Evolutionary conservation across 2,329 filamentous ascomycete species (phyloP), one percentile per base, ranked within the genome.

Genomic region (Epichloe brachyelytri): DNA sequence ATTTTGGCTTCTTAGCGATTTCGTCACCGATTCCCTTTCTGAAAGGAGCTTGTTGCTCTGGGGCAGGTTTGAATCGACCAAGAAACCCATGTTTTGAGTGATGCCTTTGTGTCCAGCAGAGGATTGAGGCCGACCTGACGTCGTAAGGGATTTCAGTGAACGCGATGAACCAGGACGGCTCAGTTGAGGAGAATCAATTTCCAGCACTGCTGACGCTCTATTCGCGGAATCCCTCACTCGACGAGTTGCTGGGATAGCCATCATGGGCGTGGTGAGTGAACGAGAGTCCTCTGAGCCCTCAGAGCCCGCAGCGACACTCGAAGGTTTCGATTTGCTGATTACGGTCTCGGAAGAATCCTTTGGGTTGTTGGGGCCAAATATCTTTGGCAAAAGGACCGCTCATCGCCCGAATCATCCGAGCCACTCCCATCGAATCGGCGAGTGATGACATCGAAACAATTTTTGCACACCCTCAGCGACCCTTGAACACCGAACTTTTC

Each of bases 101-200:
- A 62, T 94, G 86, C 15, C 90, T 80, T 86, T 88, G 64, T 96
- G 91, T 7, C 83, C 76, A 41, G 61, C 73, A 58, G 72, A 87
- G 2, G 89, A 93, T 56, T 88, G 82, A 14, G 88, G 85, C 38
- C 89, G 80, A 12, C 77, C 79, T 8, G 71, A 65, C 62, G 86
- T 73, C 62, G 86, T 73, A 7, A 84, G 72, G 0, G 89, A 88
- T 58, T 86, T 89, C 20, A 97, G 69, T 8, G 93, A 97, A 49
- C 90, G 81, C 4, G 91, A 95, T 1, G 93, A 98, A 54, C 86
- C 87, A n/a, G 93, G 91, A n/a, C 93, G 79, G 55, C 86, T 85
- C 30, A 96, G 74, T 51, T 88, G 84, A 34, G 88, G 86, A 17
- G 82, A 79, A 60, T 93, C 89, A 51, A 97, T 93, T 65, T 98